Evolutionary conservation across 257 asterid genomes (phyloP).

Genomic region (Jasminum sambac): DNA sequence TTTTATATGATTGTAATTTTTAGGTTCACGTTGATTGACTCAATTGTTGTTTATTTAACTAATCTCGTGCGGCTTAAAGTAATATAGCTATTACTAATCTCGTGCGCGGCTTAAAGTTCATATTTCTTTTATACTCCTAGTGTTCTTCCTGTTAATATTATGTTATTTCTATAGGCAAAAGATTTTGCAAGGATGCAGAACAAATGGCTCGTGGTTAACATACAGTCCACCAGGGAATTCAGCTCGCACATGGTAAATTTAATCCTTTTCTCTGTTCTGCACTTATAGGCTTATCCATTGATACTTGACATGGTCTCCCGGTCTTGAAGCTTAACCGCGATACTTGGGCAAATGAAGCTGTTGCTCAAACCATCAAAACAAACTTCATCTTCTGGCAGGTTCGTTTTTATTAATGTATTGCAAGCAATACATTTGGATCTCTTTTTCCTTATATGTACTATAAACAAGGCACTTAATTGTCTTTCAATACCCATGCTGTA

Average conservation of each 20-base stretch:
- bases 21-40: background rate
- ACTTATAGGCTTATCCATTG: background rate
- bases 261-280: background rate
- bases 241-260: constrained; percentile 91
- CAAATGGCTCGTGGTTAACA: constrained; percentile 90
- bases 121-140: background rate
- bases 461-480: background rate
- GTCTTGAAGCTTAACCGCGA: constrained; percentile 89
- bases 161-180: constrained; percentile 61
- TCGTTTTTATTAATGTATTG: constrained; percentile 26
- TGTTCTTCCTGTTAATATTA: constrained; percentile 20
- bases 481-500: background rate
- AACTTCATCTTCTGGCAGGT: constrained; percentile 99
- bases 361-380: constrained; percentile 87
- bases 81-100: background rate
- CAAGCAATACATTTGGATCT: constrained; percentile 6
- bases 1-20: constrained; percentile 7
- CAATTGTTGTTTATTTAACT: background rate
- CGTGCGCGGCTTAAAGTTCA: constrained; percentile 4
- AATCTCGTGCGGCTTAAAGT: too few relatives aligned
- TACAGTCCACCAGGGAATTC: constrained; percentile 91
- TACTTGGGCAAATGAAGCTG: constrained; percentile 98
- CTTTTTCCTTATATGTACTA: background rate
- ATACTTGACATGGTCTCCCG: constrained; percentile 27
- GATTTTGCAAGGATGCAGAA: constrained; percentile 71